phyloP scores from a whole-genome alignment of 2,329 filamentous ascomycete genomes.

The Fusarium duplospermum region DNA sequence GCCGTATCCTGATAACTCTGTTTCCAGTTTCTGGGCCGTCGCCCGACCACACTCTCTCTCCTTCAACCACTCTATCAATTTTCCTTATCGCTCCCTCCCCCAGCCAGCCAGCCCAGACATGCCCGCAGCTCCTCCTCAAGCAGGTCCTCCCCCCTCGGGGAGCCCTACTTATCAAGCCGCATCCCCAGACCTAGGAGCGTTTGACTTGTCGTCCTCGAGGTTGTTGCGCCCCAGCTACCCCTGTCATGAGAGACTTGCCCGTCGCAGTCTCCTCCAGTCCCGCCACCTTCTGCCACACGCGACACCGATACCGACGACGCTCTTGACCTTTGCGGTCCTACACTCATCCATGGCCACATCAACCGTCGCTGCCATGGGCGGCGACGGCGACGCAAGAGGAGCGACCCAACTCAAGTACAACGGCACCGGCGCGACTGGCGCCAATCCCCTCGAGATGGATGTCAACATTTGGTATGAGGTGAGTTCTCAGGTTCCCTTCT shows the following conservation, averaged over 20 bases:
- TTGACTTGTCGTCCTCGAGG: background rate
- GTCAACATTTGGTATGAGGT: slow-evolving; percentile 85
- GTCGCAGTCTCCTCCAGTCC: background rate
- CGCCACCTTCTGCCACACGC: slow-evolving; percentile 1
- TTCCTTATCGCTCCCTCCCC: background rate
- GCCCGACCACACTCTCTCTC: background rate
- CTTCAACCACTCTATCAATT: slow-evolving; percentile 3
- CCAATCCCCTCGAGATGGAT: slow-evolving; percentile 74
- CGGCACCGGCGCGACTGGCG: slow-evolving; percentile 72
- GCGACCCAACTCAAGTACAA: slow-evolving; percentile 68
- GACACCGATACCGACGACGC: background rate
- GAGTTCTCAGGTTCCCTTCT: slow-evolving; percentile 44
- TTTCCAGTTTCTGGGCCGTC: slow-evolving; percentile 5
- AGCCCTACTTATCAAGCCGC: slow-evolving; percentile 1
- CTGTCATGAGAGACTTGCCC: background rate
- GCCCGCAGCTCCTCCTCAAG: background rate
- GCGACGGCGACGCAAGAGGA: slow-evolving; percentile 57
- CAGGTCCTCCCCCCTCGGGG: background rate
- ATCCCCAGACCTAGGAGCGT: background rate
- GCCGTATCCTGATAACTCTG: slow-evolving; percentile 7
- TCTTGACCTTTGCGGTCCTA: background rate
- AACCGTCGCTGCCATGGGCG: slow-evolving; percentile 34
- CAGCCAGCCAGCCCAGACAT: background rate
- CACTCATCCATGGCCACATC: slow-evolving; percentile 31
- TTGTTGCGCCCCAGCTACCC: background rate